Conservation (phyloP, 73 alveolate genomes). For the Breviolum minutum region DNA sequence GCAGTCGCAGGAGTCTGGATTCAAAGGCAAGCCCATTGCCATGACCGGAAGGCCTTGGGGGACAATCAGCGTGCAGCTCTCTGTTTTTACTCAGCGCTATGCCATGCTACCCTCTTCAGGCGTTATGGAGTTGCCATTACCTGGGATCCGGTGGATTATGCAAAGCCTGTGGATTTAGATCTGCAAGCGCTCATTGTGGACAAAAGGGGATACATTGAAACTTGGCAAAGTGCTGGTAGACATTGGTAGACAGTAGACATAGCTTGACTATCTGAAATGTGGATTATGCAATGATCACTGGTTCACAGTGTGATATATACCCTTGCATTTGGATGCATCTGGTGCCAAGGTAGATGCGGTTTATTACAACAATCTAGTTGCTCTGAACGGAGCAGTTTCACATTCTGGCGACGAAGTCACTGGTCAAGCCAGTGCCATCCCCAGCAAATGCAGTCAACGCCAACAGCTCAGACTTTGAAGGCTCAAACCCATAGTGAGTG, state of each 20-base stretch:
- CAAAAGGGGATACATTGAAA: constrained; percentile 56
- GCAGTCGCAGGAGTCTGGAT: constrained; percentile 27
- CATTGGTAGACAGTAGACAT: too few relatives aligned
- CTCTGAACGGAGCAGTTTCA: constrained; percentile 86
- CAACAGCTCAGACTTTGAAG: too few relatives aligned
- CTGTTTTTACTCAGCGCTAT: too few relatives aligned
- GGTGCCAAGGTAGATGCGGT: constrained; percentile 83
- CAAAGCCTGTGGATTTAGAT: constrained; percentile 75
- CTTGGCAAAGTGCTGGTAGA: background rate
- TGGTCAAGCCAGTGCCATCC: constrained; percentile 88
- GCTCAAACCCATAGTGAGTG: background rate
- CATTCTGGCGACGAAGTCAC: constrained; percentile 92
- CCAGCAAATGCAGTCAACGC: background rate
- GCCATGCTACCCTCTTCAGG: background rate
- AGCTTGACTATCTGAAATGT: too few relatives aligned
- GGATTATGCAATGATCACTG: too few relatives aligned
- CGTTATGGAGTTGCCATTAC: constrained; percentile 88
- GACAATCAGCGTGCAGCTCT: background rate
- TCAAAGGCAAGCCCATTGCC: constrained; percentile 89
- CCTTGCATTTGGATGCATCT: background rate
- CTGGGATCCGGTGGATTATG: constrained; percentile 80
- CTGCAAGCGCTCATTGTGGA: constrained; percentile 68
- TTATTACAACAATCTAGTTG: constrained; percentile 61
- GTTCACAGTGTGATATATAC: too few relatives aligned
- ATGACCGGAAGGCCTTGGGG: constrained; percentile 61